Base-by-base conservation (phyloP, 345 rosid genomes). In the Populus simonii region DNA sequence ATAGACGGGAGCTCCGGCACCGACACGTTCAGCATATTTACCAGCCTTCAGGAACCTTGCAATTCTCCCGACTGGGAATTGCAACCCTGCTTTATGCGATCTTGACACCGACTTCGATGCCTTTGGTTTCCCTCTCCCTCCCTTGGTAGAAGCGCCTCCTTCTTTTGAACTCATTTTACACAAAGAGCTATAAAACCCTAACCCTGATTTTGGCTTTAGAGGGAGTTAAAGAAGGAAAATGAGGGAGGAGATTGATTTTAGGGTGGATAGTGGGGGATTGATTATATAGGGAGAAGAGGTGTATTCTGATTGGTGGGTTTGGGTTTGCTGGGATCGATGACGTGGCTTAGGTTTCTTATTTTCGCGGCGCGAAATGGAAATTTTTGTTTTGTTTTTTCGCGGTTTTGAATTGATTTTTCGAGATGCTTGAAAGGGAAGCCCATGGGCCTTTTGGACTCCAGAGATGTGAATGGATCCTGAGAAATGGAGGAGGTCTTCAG, bases 51-150 rank as follows among this genome's bases (percentile, higher is more conserved):
- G 88, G 74, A 88, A 92, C 55, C 96, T 87, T 6, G 94, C 94
- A 72, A 90, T 83, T 31, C 96, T 84, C 8, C 92, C 92, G 0
- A 92, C 91, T 0, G 93, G 93, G 20, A 92, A 91, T 74, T 91
- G 93, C 70, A 92, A 86, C 11, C 94, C 94, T 20, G 93, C 94
- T 67, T 91, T 92, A 3, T 78, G 80, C 1, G 97, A 92, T 29
- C 91, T 73, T 66, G 89, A 84, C 22, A 91, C 95, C 0, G 94
- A 87, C 75, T 90, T 90, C 11, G 93, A 68, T 0, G 94, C 39
- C 88, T 90, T 92, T 2, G 89, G 88, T 81, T 89, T 90, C 3
- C 97, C 94, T 49, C 97, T 84, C 0, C 97, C 97, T 35, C 93
- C 92, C 80, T 89, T 90, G 0, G 91, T 80, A 2, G 89, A 80